These are phyloP conservation scores for Suhomyces prunicola DNA, from an alignment of 805 yeast genomes.

Conservation along the genomic window DNA sequence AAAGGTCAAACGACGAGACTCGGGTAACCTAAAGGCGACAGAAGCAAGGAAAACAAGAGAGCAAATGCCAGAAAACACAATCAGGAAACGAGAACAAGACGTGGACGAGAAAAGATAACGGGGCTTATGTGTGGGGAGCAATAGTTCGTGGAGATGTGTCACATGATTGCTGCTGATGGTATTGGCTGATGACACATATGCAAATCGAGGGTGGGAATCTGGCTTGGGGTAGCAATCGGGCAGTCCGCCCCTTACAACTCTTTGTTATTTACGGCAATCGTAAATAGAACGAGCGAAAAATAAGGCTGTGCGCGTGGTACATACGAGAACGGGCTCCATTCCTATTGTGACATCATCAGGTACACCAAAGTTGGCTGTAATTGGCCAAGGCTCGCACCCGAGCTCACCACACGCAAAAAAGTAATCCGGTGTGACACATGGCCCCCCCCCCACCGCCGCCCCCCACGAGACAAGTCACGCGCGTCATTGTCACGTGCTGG, in stretches of 20 bases:
- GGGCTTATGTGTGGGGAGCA: too few relatives aligned
- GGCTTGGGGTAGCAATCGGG: neutral
- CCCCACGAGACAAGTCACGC: too few relatives aligned
- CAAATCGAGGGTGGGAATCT: neutral
- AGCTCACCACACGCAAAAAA: neutral
- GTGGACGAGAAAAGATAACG: too few relatives aligned
- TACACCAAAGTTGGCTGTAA: neutral
- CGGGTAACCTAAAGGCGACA: neutral
- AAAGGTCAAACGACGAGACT: neutral
- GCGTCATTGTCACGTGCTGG: too few relatives aligned
- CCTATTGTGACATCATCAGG: slow-evolving; percentile 1
- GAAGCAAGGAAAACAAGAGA: too few relatives aligned
- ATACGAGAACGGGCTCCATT: slow-evolving; percentile 2
- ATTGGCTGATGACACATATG: too few relatives aligned
- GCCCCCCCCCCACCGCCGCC: too few relatives aligned
- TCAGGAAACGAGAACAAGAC: too few relatives aligned
- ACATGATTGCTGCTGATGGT: too few relatives aligned
- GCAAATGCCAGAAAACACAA: too few relatives aligned
- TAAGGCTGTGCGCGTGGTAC: slow-evolving; percentile 2
- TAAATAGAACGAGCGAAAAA: neutral
- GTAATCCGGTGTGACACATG: too few relatives aligned
- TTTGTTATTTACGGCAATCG: slow-evolving; percentile 3
- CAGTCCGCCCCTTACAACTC: neutral
- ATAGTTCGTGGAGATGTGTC: too few relatives aligned
- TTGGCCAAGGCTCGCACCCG: neutral